Percentiles rank a stretch among this genome's conserved stretches.
Conservation (phyloP, 768 basidiomycete species). For the Suillus subaureus region DNA sequence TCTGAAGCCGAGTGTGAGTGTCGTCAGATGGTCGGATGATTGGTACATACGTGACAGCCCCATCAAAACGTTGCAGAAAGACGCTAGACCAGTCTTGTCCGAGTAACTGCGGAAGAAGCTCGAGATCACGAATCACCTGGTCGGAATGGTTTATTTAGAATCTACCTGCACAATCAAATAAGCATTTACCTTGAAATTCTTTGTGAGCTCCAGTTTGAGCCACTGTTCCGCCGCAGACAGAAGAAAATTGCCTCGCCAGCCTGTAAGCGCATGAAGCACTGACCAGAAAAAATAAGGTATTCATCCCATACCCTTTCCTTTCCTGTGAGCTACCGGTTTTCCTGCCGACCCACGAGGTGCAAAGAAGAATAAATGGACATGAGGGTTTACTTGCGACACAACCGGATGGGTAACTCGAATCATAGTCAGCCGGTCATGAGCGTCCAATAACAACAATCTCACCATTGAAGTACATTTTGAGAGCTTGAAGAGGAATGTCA, state of each 20-base stretch:
- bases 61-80: slow-evolving; percentile 93
- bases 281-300: not conserved
- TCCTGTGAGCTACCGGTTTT: slow-evolving; percentile 91
- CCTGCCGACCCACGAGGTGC: slow-evolving; percentile 88
- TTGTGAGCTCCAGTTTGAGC: slow-evolving; percentile 93
- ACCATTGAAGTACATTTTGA: slow-evolving; percentile 92
- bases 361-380: slow-evolving; percentile 94
- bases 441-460: slow-evolving; percentile 1
- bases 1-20: slow-evolving; percentile 42
- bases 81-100: slow-evolving; percentile 98
- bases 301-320: slow-evolving; percentile 70
- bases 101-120: slow-evolving; percentile 89
- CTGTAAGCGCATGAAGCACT: slow-evolving; percentile 34
- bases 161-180: not conserved
- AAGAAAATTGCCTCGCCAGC: slow-evolving; percentile 95
- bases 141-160: slow-evolving; percentile 11
- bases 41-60: slow-evolving; percentile 73
- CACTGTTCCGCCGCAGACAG: slow-evolving; percentile 93
- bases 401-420: slow-evolving; percentile 83
- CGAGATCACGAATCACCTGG: slow-evolving; percentile 90
- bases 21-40: slow-evolving; percentile 12
- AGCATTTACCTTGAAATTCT: slow-evolving; percentile 80
- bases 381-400: slow-evolving; percentile 91
- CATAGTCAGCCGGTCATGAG: slow-evolving; percentile 10
- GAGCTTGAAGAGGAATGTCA: slow-evolving; percentile 89